These are phyloP conservation scores for Pythium angustatum DNA, from an alignment of 352 stramenopile genomes.

Conservation along the genomic window DNA sequence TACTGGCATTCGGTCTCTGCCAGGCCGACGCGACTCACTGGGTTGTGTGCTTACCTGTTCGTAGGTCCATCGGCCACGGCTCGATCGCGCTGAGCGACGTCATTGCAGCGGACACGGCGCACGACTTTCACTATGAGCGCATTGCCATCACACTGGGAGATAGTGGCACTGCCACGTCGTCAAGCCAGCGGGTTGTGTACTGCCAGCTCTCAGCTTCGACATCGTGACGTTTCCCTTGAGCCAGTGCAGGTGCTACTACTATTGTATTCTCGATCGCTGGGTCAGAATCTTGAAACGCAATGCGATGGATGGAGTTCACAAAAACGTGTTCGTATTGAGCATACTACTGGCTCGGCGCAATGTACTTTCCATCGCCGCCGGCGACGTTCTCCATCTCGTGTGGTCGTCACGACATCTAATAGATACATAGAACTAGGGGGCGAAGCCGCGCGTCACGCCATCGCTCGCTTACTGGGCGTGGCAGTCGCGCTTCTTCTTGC, in stretches of 20 bases:
- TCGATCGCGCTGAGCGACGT: not conserved
- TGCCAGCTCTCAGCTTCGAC: not conserved
- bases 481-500: constrained; percentile 29
- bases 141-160: not conserved
- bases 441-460: not conserved
- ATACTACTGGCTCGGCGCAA: not conserved
- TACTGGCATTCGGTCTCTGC: not conserved
- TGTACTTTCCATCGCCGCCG: constrained; percentile 2
- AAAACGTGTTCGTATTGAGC: not conserved
- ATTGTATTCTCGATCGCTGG: too few relatives aligned
- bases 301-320: not conserved
- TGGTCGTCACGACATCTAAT: constrained; percentile 1
- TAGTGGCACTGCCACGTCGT: too few relatives aligned
- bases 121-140: not conserved
- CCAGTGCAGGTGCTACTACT: too few relatives aligned
- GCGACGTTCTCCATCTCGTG: not conserved
- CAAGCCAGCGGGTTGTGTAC: not conserved
- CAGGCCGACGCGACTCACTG: not conserved
- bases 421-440: constrained; percentile 8
- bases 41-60: not conserved
- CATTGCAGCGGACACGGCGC: not conserved
- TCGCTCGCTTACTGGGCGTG: constrained; percentile 22
- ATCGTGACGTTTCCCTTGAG: too few relatives aligned
- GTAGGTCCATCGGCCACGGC: not conserved
- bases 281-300: too few relatives aligned